Base-by-base conservation (phyloP, 23 red algal species). In the Gracilaria gracilis region DNA sequence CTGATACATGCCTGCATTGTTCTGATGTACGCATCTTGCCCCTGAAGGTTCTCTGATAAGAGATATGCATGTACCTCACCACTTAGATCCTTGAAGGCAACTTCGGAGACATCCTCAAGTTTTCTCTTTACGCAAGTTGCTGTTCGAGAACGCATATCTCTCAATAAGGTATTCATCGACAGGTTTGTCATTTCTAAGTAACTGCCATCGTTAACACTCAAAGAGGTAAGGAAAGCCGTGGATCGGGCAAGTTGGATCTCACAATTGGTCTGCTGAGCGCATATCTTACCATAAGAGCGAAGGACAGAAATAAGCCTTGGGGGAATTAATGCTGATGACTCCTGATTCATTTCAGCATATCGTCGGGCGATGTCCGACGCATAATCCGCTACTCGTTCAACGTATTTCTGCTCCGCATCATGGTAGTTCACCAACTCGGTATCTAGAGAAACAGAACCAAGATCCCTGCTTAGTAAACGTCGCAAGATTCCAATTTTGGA, bases 91-190 rank as follows among this genome's bases (percentile, higher is more conserved):
- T 51, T 46, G 38, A 51, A 51, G 14, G 72, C 72, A 77, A 51
- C 72, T 77, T 77, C 72, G 40, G 38, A 77, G 25, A 77, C 42
- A 77, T 77, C 72, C 50, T 46, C 72, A 46, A 77, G 38, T 32
- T 77, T 77, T 77, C 72, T 77, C 42, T 77, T 77, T 19, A 77
- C 23, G 27, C 40, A 46, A 46, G 72, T 77, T 28, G 72, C 72
- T 77, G 72, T 37, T 50, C 72, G 72, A 50, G 72, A 77, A 50
- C 72, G 72, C 29, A 77, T 46, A 50, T 77, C 72, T 77, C 40
- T 48, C 39, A 77, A 51, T 28, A 25, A 17, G 5, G 72, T 51
- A 50, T 50, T 77, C 72, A 77, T 77, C 25, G 46, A 46, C 4
- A 31, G 1, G 38, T 50, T 34, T 50, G 72, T 77, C 72, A 77